Evolutionary conservation across 177 flowering plant genomes (phyloP).

Genomic region (Telopea speciosissima): DNA sequence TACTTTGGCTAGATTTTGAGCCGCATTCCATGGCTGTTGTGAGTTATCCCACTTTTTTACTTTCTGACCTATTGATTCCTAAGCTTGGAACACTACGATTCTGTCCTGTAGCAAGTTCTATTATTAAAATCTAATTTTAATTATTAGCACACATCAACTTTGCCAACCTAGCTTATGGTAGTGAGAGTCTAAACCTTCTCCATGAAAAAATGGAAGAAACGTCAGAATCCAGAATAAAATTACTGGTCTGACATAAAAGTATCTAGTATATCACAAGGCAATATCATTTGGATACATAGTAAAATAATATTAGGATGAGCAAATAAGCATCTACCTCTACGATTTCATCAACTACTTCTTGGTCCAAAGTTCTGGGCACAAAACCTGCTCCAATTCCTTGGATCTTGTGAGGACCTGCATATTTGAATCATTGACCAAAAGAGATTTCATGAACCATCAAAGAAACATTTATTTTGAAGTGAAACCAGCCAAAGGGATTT

Average conservation of each 20-base stretch:
- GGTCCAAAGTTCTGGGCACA: slow-evolving; percentile 68
- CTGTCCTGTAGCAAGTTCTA: no score
- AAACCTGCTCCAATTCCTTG: slow-evolving; percentile 97
- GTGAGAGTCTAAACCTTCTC: slow-evolving; percentile 1
- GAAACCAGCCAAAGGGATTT: slow-evolving; percentile 3
- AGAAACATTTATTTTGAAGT: background rate
- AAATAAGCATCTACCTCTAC: slow-evolving; percentile 39
- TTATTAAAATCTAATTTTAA: no score
- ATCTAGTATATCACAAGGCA: background rate
- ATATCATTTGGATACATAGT: background rate
- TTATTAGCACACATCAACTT: background rate
- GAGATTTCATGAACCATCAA: background rate
- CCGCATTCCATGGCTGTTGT: no score
- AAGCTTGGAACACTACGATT: no score
- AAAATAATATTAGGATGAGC: background rate
- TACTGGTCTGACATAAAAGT: background rate
- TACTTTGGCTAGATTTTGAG: no score
- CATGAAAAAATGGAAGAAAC: background rate
- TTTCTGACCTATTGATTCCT: no score
- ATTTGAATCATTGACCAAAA: slow-evolving; percentile 14
- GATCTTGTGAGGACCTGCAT: slow-evolving; percentile 92
- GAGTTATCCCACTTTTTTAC: no score
- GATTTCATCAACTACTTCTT: slow-evolving; percentile 69
- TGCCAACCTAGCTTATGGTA: background rate
- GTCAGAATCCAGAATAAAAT: no score